phyloP scores from a whole-genome alignment of 768 basidiomycete species.

The Plicaturopsis crispa region DNA sequence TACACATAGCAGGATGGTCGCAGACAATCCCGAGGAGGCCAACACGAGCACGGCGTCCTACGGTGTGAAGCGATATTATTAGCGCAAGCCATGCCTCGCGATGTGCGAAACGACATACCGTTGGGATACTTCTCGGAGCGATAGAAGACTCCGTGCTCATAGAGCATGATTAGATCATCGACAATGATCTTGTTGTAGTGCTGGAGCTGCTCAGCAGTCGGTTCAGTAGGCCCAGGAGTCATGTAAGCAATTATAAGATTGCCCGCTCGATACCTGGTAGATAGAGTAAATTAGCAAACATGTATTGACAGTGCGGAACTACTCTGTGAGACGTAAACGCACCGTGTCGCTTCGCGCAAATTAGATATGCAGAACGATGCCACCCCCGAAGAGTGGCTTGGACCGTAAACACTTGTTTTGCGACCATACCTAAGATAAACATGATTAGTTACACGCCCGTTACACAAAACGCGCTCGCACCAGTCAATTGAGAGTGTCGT shows the following conservation, averaged over 20 bases:
- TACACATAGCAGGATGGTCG: slow-evolving; percentile 21
- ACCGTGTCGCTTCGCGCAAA: slow-evolving; percentile 8
- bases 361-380: slow-evolving; percentile 14
- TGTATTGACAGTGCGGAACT: too few relatives aligned
- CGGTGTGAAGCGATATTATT: slow-evolving; percentile 3
- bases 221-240: slow-evolving; percentile 21
- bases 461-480: slow-evolving; percentile 4
- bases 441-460: not conserved
- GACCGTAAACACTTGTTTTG: slow-evolving; percentile 10
- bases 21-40: slow-evolving; percentile 18
- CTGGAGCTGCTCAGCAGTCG: slow-evolving; percentile 18
- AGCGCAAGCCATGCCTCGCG: not conserved
- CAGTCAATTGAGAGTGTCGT: slow-evolving; percentile 12
- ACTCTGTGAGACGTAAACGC: too few relatives aligned
- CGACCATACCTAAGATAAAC: slow-evolving; percentile 7
- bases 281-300: too few relatives aligned
- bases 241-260: slow-evolving; percentile 15
- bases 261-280: slow-evolving; percentile 13
- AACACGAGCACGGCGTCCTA: slow-evolving; percentile 15
- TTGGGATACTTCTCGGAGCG: slow-evolving; percentile 10
- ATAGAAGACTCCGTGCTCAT: slow-evolving; percentile 15
- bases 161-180: slow-evolving; percentile 20
- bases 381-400: slow-evolving; percentile 15
- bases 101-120: slow-evolving; percentile 9
- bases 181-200: slow-evolving; percentile 16